These are phyloP conservation scores for Penicillium sp. DNA, from an alignment of 2,329 filamentous ascomycete species.

Conservation along the genomic window DNA sequence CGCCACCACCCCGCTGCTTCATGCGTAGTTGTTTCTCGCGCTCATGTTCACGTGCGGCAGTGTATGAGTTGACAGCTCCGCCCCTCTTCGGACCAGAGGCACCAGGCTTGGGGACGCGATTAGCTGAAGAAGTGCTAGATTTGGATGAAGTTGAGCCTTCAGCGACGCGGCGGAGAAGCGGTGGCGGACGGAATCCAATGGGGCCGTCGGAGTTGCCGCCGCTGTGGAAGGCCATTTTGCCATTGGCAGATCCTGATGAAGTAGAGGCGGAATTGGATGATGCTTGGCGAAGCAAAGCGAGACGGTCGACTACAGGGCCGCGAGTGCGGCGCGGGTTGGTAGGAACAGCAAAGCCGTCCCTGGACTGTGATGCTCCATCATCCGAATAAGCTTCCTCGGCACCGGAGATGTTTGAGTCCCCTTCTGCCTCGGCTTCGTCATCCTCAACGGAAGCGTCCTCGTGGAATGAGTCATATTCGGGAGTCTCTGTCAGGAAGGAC, in stretches of 20 bases:
- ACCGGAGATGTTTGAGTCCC: slow-evolving; percentile 13
- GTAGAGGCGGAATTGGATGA: slow-evolving; percentile 41
- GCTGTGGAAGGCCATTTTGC: slow-evolving; percentile 34
- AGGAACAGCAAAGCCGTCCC: slow-evolving; percentile 26
- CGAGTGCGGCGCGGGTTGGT: slow-evolving; percentile 38
- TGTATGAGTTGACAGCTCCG: slow-evolving; percentile 55
- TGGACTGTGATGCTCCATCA: slow-evolving; percentile 25
- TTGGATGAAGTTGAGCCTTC: slow-evolving; percentile 28
- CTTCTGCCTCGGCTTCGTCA: slow-evolving; percentile 18
- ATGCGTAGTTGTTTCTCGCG: slow-evolving; percentile 52
- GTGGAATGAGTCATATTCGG: slow-evolving; percentile 52
- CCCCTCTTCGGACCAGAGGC: slow-evolving; percentile 54
- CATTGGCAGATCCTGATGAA: slow-evolving; percentile 22
- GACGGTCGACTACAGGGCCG: slow-evolving; percentile 43
- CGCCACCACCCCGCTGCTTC: slow-evolving; percentile 44
- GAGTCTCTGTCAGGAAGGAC: slow-evolving; percentile 73
- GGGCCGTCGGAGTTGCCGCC: slow-evolving; percentile 16
- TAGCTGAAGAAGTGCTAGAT: slow-evolving; percentile 19
- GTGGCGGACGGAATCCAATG: slow-evolving; percentile 34
- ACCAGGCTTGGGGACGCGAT: slow-evolving; percentile 29
- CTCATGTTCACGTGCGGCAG: slow-evolving; percentile 55
- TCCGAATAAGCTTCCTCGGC: slow-evolving; percentile 18
- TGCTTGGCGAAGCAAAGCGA: slow-evolving; percentile 43
- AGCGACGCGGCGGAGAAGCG: slow-evolving; percentile 30
- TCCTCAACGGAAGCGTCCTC: slow-evolving; percentile 51